Base-by-base conservation (phyloP, 139 green algal species). In the Astrephomene gubernaculifera region DNA sequence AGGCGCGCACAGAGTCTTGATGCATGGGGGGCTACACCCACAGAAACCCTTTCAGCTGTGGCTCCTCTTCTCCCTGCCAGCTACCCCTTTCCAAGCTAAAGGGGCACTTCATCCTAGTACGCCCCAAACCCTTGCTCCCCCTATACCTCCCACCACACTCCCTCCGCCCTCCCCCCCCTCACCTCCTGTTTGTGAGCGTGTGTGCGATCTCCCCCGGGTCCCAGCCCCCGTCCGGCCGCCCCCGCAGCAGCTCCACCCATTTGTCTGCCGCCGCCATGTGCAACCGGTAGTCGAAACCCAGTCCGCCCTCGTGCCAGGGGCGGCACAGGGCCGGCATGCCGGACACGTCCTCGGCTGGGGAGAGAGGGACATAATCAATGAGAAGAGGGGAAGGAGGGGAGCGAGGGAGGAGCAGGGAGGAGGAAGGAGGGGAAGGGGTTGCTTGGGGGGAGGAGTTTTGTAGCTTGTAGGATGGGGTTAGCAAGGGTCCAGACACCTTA, bases 191-290 rank as follows among this genome's bases (percentile, higher is more conserved):
- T 87, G 95, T 98, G 63, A 99, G 91, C 10, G 96, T 99, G 95
- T 98, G 94, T 24, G 94, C 81, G 36, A 99, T 94, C 89, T 98
- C 94, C 83, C 95, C 96, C 96, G 99, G 98, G 84, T 96, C 90
- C 97, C 97, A 99, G 61, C 92, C 71, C 83, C 96, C 92, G 86
- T 99, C 96, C 70, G 92, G 89, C n/a, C 81, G 89, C 75, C 89
- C 84, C 70, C 88, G 87, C 41, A 96, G 72, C 54, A 98, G 76
- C 82, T 99, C 96, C 52, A 99, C 97, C 97, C 97, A 99, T 92
- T 98, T 99, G 94, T 99, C 97, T 1, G 97, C 97, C 72, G 99
- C 98, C 69, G 97, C 97, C 97, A 99, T 99, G 57, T 99, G 91
- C 64, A 99, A 92, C 49, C 97, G 94, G 92, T 99, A 99, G 92